A percentile compares a stretch with the other conserved stretches of the same genome.
These are phyloP conservation scores for Prunus campanulata DNA, from an alignment of 306 rosid genomes.

Conservation along the genomic window DNA sequence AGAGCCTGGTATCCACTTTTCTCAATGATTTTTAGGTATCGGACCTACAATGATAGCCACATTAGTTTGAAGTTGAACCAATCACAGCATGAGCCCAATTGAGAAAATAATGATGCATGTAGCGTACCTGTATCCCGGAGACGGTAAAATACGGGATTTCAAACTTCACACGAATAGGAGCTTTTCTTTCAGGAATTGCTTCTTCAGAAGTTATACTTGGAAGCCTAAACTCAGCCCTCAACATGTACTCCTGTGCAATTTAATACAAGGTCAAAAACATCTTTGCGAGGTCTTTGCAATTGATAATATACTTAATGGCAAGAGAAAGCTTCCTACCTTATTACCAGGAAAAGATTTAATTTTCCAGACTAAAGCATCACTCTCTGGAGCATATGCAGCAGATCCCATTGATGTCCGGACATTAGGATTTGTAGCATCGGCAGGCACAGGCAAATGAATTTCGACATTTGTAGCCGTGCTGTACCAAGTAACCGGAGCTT, in stretches of 20 bases:
- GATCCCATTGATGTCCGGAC: conserved; percentile 85
- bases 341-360: conserved; percentile 84
- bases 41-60: conserved; percentile 38
- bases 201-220: conserved; percentile 86
- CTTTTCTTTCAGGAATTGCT: conserved; percentile 76
- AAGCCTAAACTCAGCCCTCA: conserved; percentile 82
- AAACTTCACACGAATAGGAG: conserved; percentile 82
- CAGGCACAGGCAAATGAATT: conserved; percentile 71
- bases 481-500: conserved; percentile 4
- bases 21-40: conserved; percentile 74
- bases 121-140: conserved; percentile 74
- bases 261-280: background rate
- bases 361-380: conserved; percentile 79
- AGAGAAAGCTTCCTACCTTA: conserved; percentile 44
- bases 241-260: conserved; percentile 64
- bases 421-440: conserved; percentile 78
- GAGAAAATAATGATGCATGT: background rate
- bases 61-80: background rate
- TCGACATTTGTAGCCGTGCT: conserved; percentile 82
- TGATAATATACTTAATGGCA: background rate
- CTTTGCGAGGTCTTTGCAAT: background rate
- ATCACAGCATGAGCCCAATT: background rate
- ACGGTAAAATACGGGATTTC: conserved; percentile 89
- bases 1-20: conserved; percentile 49
- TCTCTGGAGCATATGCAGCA: conserved; percentile 81